phyloP scores from a whole-genome alignment of 768 basidiomycete species.

The Hydnomerulius pinastri region DNA sequence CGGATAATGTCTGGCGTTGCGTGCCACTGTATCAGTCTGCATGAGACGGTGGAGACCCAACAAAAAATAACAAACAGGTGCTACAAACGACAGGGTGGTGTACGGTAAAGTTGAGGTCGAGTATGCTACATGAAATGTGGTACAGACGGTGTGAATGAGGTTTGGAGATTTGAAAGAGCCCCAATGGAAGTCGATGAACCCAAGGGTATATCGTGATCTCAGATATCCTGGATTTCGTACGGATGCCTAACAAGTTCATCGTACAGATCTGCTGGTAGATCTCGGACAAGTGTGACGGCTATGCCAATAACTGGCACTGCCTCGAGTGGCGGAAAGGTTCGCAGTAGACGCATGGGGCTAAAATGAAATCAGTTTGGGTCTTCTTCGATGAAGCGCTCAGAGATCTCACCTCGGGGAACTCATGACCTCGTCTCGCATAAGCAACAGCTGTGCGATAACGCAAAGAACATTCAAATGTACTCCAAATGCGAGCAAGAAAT shows the following conservation, averaged over 20 bases:
- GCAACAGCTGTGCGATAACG: conserved; percentile 91
- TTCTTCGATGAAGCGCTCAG: neutral
- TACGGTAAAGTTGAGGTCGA: neutral
- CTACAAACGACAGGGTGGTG: conserved; percentile 17
- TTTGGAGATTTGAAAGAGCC: conserved; percentile 8
- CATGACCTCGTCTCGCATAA: conserved; percentile 92
- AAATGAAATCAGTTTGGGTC: conserved; percentile 1
- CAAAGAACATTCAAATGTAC: conserved; percentile 96
- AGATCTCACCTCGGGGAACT: conserved; percentile 70
- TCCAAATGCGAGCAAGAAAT: conserved; percentile 95
- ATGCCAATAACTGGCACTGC: conserved; percentile 88
- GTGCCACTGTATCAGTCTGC: too few species aligned
- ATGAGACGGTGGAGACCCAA: too few species aligned
- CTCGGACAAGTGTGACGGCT: conserved; percentile 90
- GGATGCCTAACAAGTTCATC: conserved; percentile 90
- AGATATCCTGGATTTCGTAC: conserved; percentile 49
- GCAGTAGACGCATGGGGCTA: conserved; percentile 92
- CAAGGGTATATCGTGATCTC: conserved; percentile 4
- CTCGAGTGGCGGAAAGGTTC: conserved; percentile 91
- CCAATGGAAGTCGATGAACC: neutral
- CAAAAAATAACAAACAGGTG: neutral
- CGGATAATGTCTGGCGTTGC: too few species aligned
- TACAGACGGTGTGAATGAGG: conserved; percentile 5
- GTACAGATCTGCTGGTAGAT: conserved; percentile 84
- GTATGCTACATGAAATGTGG: conserved; percentile 28